Conservation (phyloP, 345 rosid genomes). For the Bretschneidera sinensis region DNA sequence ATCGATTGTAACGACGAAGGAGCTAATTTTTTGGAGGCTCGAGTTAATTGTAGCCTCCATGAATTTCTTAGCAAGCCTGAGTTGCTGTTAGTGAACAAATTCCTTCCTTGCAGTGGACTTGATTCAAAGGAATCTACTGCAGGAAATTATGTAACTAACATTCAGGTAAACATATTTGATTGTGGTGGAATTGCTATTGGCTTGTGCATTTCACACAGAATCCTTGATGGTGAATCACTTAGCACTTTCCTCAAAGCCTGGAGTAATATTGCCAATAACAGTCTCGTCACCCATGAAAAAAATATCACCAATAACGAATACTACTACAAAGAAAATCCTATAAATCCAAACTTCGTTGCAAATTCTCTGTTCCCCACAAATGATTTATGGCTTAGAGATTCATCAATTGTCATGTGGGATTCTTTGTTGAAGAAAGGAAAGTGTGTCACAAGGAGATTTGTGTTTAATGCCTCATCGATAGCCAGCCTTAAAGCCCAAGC, state of each 20-base stretch:
- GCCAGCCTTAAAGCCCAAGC: conserved; percentile 19
- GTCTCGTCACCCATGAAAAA: no score
- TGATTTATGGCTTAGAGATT: conserved; percentile 29
- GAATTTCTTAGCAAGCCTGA: conserved; percentile 24
- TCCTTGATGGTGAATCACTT: conserved; percentile 29
- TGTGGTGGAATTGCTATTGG: conserved; percentile 40
- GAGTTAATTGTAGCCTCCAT: conserved; percentile 13
- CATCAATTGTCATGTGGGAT: conserved; percentile 23
- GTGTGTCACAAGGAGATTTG: conserved; percentile 29
- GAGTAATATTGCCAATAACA: conserved; percentile 13
- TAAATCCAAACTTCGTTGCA: conserved; percentile 24
- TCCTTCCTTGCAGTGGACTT: conserved; percentile 29
- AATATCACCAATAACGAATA: neutral
- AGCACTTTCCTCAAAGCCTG: conserved; percentile 32
- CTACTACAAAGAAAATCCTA: no score
- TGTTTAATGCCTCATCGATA: conserved; percentile 27
- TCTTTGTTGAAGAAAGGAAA: conserved; percentile 30
- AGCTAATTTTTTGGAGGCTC: conserved; percentile 24
- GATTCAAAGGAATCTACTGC: conserved; percentile 11
- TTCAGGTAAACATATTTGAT: conserved; percentile 34
- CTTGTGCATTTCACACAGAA: conserved; percentile 34
- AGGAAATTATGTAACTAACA: conserved; percentile 25
- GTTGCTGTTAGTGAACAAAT: conserved; percentile 10
- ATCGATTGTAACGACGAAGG: conserved; percentile 32
- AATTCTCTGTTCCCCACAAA: conserved; percentile 7